Evolutionary conservation across 1,139 yeast species (phyloP).

Genomic region (Pichia terricola): DNA sequence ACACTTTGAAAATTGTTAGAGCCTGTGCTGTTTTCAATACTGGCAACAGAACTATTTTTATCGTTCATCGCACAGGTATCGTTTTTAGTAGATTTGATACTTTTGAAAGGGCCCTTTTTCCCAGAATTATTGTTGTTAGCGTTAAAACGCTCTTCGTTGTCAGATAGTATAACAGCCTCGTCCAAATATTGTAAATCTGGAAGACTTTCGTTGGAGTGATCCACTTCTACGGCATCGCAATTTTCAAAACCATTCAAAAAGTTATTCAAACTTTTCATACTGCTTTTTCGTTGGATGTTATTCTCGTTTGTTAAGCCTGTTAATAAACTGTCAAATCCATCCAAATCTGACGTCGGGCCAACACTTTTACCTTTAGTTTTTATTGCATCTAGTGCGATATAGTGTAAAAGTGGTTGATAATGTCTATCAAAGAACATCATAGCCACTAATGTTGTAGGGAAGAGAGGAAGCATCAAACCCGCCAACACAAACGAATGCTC

Average conservation of each 20-base stretch:
- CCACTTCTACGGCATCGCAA: conserved; percentile 12
- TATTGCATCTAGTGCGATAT: conserved; percentile 56
- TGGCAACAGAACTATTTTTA: no score
- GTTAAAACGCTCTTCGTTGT: not conserved
- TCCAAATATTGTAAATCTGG: not conserved
- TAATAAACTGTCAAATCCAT: conserved; percentile 2
- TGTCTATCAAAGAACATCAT: conserved; percentile 50
- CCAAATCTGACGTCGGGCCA: conserved; percentile 1
- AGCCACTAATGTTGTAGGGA: conserved; percentile 39
- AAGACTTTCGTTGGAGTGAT: conserved; percentile 1
- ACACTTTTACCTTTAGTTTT: conserved; percentile 28
- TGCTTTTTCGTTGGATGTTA: conserved; percentile 6
- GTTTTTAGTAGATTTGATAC: no score
- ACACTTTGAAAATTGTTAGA: no score
- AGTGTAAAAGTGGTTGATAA: conserved; percentile 48
- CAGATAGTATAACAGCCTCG: conserved; percentile 1
- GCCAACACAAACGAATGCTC: conserved; percentile 51
- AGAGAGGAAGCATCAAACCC: conserved; percentile 41
- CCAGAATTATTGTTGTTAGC: no score
- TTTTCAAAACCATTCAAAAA: conserved; percentile 12
- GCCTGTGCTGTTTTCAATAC: no score
- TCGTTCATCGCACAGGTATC: no score
- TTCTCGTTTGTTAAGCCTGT: conserved; percentile 1
- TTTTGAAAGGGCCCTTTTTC: no score
- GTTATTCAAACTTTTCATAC: conserved; percentile 9